Conservation (phyloP, 83 land plant species). For the Picea mariana region DNA sequence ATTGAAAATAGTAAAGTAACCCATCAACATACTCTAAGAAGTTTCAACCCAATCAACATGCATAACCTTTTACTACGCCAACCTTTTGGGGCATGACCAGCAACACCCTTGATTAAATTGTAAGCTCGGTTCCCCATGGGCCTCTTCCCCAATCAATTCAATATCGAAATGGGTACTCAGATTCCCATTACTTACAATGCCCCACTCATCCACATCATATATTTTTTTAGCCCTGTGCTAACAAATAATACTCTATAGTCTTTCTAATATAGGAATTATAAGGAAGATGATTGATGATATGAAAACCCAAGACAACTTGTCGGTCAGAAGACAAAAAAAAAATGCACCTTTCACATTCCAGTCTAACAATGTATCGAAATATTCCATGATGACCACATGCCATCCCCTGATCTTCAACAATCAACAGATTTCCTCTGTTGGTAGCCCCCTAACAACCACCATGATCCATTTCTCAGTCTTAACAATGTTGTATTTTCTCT, state of each 20-base stretch:
- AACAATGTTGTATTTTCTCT: constrained; percentile 24
- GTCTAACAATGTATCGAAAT: constrained; percentile 64
- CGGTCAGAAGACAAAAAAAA: constrained; percentile 55
- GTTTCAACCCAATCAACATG: no score
- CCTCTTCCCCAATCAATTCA: constrained; percentile 18
- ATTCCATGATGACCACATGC: constrained; percentile 84
- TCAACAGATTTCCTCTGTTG: constrained; percentile 41
- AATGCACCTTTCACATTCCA: constrained; percentile 83
- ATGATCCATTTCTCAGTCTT: constrained; percentile 43
- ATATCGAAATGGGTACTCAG: no score
- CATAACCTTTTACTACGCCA: no score
- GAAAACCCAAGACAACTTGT: constrained; percentile 69
- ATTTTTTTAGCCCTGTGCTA: constrained; percentile 85
- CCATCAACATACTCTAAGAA: no score
- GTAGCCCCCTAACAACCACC: constrained; percentile 56
- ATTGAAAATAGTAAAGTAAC: no score
- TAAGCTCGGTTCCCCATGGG: constrained; percentile 58
- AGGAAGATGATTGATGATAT: constrained; percentile 63
- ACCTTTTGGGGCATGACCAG: no score
- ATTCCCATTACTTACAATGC: constrained; percentile 12
- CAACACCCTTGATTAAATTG: constrained; percentile 30
- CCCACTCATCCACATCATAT: constrained; percentile 83
- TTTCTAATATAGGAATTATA: constrained; percentile 75
- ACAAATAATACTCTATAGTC: constrained; percentile 83
- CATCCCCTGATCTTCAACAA: constrained; percentile 75